These are phyloP conservation scores for Isatis lusitanica DNA, from an alignment of 441 rosid species.

Conservation along the genomic window DNA sequence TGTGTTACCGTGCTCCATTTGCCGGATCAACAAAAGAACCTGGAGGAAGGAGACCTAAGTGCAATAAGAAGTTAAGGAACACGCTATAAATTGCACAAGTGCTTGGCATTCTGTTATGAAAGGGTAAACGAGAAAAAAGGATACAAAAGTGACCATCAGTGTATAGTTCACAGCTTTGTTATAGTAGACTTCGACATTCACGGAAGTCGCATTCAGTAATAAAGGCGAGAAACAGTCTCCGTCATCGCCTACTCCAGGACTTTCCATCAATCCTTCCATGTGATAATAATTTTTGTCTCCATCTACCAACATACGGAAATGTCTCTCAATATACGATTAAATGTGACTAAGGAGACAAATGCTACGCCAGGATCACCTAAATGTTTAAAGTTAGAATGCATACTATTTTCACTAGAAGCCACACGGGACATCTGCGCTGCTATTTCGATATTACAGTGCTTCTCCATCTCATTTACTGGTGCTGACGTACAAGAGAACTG, in stretches of 20 bases:
- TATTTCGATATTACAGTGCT: slow-evolving; percentile 90
- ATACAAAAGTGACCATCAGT: slow-evolving; percentile 99
- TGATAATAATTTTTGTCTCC: slow-evolving; percentile 79
- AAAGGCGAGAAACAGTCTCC: slow-evolving; percentile 90
- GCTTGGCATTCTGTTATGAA: not conserved
- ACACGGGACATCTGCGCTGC: slow-evolving; percentile 78
- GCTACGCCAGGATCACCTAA: not conserved
- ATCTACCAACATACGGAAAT: slow-evolving; percentile 44
- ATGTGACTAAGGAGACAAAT: slow-evolving; percentile 13
- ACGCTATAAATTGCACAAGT: slow-evolving; percentile 27
- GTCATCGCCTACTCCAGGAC: slow-evolving; percentile 86
- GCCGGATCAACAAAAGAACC: slow-evolving; percentile 91
- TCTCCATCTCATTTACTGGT: slow-evolving; percentile 80
- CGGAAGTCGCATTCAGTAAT: slow-evolving; percentile 79
- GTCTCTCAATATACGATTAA: not conserved
- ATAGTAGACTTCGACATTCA: slow-evolving; percentile 89
- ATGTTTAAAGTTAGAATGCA: slow-evolving; percentile 18
- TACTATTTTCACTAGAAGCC: slow-evolving; percentile 57
- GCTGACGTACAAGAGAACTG: slow-evolving; percentile 52
- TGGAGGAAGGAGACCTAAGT: slow-evolving; percentile 88
- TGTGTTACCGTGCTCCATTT: slow-evolving; percentile 97
- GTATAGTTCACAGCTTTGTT: slow-evolving; percentile 99
- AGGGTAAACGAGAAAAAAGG: slow-evolving; percentile 44
- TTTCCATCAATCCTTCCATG: slow-evolving; percentile 91
- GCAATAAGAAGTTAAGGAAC: slow-evolving; percentile 57